Percentiles rank a stretch among this genome's conserved stretches.
Conservation (phyloP, 169 alveolate species). For the Plasmodium sp. region DNA sequence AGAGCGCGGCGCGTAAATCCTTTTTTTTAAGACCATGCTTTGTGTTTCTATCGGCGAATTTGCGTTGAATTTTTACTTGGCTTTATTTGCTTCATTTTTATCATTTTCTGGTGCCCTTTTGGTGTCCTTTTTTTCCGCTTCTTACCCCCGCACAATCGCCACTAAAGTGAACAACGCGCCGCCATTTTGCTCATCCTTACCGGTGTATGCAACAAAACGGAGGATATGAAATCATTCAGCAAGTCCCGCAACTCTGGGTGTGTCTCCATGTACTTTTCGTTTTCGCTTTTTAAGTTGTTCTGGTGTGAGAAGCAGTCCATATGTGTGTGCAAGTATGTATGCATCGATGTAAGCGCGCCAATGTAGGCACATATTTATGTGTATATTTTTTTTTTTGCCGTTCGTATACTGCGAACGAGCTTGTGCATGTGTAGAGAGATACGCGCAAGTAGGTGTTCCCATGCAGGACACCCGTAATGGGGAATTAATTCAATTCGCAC, state of each 20-base stretch:
- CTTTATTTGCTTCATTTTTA: neutral
- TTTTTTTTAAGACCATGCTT: neutral
- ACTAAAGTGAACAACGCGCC: neutral
- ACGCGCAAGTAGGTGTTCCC: neutral
- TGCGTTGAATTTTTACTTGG: neutral
- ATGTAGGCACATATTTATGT: constrained; percentile 1
- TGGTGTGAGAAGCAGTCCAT: constrained; percentile 1
- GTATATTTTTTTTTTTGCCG: neutral
- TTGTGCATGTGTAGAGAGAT: neutral
- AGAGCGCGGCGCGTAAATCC: neutral
- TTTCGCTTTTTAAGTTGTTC: constrained; percentile 62
- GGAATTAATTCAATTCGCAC: neutral
- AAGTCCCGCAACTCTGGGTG: constrained; percentile 66
- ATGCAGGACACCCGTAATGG: neutral
- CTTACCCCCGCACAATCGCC: neutral
- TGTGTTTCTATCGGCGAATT: neutral
- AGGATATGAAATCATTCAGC: constrained; percentile 63
- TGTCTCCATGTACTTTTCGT: constrained; percentile 55
- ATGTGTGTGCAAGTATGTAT: neutral
- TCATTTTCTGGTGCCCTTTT: neutral
- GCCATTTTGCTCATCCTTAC: constrained; percentile 7
- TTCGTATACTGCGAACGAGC: neutral
- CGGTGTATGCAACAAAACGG: constrained; percentile 67
- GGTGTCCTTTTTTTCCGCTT: neutral
- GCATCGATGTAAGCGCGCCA: neutral